Evolutionary conservation across 2,329 filamentous ascomycete genomes (phyloP).

Genomic region (Amylocarpus encephaloides): DNA sequence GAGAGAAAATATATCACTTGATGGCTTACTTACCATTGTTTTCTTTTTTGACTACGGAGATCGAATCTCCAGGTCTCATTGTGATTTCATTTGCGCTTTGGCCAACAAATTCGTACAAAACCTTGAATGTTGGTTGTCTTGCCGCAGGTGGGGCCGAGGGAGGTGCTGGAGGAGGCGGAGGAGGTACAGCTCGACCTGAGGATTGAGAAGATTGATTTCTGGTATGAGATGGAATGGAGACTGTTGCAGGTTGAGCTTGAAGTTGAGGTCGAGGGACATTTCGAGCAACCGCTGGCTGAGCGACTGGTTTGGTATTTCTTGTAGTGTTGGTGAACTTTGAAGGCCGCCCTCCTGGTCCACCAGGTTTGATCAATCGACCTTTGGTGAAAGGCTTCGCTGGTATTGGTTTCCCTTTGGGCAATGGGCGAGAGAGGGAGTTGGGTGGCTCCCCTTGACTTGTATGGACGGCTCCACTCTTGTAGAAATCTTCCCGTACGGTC

Average conservation of each 20-base stretch:
- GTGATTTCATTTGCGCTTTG: slow-evolving; percentile 81
- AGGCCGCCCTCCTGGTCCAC: slow-evolving; percentile 75
- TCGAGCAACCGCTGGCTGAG: slow-evolving; percentile 6
- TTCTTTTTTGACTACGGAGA: slow-evolving; percentile 91
- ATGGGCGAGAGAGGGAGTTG: slow-evolving; percentile 74
- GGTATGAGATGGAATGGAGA: slow-evolving; percentile 45
- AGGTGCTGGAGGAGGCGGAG: slow-evolving; percentile 57
- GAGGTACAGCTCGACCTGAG: slow-evolving; percentile 46
- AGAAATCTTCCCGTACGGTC: slow-evolving; percentile 67
- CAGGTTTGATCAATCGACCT: slow-evolving; percentile 85
- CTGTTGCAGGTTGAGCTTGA: slow-evolving; percentile 25
- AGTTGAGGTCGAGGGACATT: not conserved
- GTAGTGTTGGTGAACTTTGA: slow-evolving; percentile 57
- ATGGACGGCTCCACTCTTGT: slow-evolving; percentile 91
- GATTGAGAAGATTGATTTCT: slow-evolving; percentile 49
- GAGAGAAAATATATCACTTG: not conserved
- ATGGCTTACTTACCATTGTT: slow-evolving; percentile 66
- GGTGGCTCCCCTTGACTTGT: slow-evolving; percentile 78
- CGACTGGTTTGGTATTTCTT: slow-evolving; percentile 30
- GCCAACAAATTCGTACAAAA: slow-evolving; percentile 85
- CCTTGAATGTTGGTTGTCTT: slow-evolving; percentile 76
- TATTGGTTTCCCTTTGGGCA: slow-evolving; percentile 79
- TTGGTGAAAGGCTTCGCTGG: slow-evolving; percentile 86
- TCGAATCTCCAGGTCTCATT: slow-evolving; percentile 70
- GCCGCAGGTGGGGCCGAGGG: slow-evolving; percentile 52